Conservation (phyloP, 139 green algal genomes). For the Tetraselmis striata region DNA sequence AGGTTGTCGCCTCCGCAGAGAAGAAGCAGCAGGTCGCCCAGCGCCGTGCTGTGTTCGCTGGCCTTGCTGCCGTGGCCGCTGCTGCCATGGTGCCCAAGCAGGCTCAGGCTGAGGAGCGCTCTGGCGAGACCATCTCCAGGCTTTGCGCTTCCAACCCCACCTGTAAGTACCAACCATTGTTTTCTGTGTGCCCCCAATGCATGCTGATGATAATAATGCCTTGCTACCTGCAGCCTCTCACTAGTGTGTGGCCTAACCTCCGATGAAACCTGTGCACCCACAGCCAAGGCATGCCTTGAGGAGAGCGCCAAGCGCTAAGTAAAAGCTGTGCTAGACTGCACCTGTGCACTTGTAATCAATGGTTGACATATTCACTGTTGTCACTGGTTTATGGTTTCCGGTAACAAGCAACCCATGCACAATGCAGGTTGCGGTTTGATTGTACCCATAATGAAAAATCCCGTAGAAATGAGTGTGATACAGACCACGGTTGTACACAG, state of each 20-base stretch:
- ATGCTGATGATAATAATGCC: too few relatives aligned
- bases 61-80: neutral
- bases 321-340: too few relatives aligned
- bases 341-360: too few relatives aligned
- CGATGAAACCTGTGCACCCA: neutral
- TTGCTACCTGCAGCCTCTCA: too few relatives aligned
- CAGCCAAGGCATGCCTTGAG: neutral
- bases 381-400: too few relatives aligned
- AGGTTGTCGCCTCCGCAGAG: neutral
- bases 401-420: too few relatives aligned
- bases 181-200: neutral
- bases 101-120: neutral
- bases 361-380: too few relatives aligned
- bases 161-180: neutral
- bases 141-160: neutral
- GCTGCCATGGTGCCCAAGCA: neutral
- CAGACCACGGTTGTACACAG: too few relatives aligned
- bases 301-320: neutral
- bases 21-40: neutral
- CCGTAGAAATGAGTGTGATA: too few relatives aligned
- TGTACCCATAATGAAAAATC: too few relatives aligned
- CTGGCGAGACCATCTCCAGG: neutral
- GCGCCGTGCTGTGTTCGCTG: neutral
- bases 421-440: too few relatives aligned
- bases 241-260: neutral